Evolutionary conservation across 1,284 basidiomycete species (phyloP).

Genomic region (Exobasidium rhododendri): DNA sequence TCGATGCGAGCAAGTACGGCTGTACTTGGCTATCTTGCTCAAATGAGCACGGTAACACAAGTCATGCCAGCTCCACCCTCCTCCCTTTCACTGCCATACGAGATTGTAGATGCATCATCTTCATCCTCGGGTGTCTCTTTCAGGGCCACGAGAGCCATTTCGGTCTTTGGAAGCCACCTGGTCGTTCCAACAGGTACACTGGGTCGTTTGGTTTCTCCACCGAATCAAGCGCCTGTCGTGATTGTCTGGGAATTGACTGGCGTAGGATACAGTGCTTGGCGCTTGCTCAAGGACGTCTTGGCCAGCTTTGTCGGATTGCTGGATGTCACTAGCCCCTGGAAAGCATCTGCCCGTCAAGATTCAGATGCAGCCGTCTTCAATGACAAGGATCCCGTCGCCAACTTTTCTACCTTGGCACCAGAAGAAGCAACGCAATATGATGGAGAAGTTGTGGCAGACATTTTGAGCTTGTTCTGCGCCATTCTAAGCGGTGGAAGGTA

Average conservation of each 20-base stretch:
- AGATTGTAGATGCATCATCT: slow-evolving; percentile 65
- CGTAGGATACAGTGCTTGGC: slow-evolving; percentile 67
- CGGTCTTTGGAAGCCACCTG: slow-evolving; percentile 69
- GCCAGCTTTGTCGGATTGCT: slow-evolving; percentile 60
- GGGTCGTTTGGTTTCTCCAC: slow-evolving; percentile 66
- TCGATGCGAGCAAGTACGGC: slow-evolving; percentile 22
- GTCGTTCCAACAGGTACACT: slow-evolving; percentile 65
- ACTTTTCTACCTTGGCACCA: slow-evolving; percentile 13
- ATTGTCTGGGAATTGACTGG: slow-evolving; percentile 72
- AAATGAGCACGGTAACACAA: slow-evolving; percentile 72
- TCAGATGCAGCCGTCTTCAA: slow-evolving; percentile 12
- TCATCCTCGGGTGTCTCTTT: slow-evolving; percentile 63
- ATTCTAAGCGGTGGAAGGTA: slow-evolving; percentile 68
- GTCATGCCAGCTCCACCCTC: slow-evolving; percentile 63
- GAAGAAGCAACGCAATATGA: neutral
- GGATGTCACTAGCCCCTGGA: neutral
- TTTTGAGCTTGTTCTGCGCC: slow-evolving; percentile 73
- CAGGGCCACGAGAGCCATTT: slow-evolving; percentile 66
- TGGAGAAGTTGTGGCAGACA: slow-evolving; percentile 66
- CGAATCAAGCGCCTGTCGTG: slow-evolving; percentile 66
- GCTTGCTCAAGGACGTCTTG: slow-evolving; percentile 71
- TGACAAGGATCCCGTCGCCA: neutral
- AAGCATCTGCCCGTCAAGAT: neutral
- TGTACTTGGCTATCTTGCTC: slow-evolving; percentile 71
- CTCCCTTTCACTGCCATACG: slow-evolving; percentile 66